Evolutionary conservation across 441 rosid genomes (phyloP).

Genomic region (Arabidopsis lyrata): DNA sequence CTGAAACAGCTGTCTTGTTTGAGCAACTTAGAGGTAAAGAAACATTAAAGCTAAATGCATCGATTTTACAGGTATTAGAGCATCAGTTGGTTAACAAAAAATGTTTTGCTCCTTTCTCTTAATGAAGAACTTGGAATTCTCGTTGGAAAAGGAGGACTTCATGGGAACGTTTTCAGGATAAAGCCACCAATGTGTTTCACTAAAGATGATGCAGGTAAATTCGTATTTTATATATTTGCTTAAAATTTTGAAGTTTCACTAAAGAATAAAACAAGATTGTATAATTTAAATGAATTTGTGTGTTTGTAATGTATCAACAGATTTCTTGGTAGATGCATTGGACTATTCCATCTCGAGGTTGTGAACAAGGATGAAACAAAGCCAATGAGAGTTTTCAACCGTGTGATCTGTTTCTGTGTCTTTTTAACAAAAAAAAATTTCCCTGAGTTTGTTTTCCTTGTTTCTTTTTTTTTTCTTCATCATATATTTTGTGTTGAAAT

Average conservation of each 20-base stretch:
- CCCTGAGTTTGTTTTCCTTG: no score
- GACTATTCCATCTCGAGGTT: slow-evolving; percentile 76
- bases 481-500: no score
- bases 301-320: slow-evolving; percentile 49
- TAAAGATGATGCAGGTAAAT: slow-evolving; percentile 87
- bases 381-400: background rate
- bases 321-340: slow-evolving; percentile 88
- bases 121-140: slow-evolving; percentile 77
- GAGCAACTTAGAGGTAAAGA: slow-evolving; percentile 83
- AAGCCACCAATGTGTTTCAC: slow-evolving; percentile 95
- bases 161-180: slow-evolving; percentile 88
- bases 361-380: slow-evolving; percentile 48
- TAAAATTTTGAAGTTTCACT: background rate
- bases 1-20: slow-evolving; percentile 73
- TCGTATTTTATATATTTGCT: background rate
- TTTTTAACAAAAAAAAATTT: no score
- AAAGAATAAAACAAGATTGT: background rate
- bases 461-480: no score
- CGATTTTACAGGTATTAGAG: background rate
- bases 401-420: background rate
- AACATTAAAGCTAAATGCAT: slow-evolving; percentile 9
- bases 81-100: background rate
- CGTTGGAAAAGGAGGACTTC: slow-evolving; percentile 92
- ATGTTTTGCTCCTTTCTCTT: background rate
- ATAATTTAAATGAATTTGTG: background rate